A percentile compares a stretch with the other conserved stretches of the same genome.
Evolutionary conservation across 805 yeast species (phyloP).

Genomic region (Wickerhamiella sorbophila): DNA sequence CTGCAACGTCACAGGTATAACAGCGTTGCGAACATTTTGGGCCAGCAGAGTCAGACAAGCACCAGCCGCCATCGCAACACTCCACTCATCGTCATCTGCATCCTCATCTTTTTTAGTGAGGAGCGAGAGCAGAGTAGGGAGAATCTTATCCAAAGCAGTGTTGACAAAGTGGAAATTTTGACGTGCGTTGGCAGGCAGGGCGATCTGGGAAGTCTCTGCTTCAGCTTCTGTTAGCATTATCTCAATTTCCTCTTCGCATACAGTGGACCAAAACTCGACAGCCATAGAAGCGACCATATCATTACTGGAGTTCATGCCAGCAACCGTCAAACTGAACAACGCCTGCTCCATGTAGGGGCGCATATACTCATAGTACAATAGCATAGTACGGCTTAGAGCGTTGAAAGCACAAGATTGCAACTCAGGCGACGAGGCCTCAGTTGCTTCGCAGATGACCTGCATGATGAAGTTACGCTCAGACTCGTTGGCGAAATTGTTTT

Average conservation of each 20-base stretch:
- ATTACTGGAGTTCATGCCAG: slow-evolving; percentile 76
- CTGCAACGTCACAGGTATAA: slow-evolving; percentile 68
- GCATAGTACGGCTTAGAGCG: slow-evolving; percentile 84
- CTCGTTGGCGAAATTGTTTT: slow-evolving; percentile 75
- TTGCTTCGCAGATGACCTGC: slow-evolving; percentile 98
- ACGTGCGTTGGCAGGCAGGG: slow-evolving; percentile 28
- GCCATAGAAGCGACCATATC: slow-evolving; percentile 95
- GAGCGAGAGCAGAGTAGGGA: slow-evolving; percentile 70
- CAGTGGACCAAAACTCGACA: slow-evolving; percentile 97
- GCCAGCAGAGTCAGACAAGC: slow-evolving; percentile 92
- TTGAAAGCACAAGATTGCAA: slow-evolving; percentile 93
- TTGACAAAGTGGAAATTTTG: slow-evolving; percentile 68
- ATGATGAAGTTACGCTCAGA: slow-evolving; percentile 93
- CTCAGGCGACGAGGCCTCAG: slow-evolving; percentile 73
- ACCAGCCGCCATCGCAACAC: slow-evolving; percentile 97
- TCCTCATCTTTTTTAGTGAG: slow-evolving; percentile 84
- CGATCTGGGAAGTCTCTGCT: slow-evolving; percentile 10
- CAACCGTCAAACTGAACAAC: slow-evolving; percentile 70
- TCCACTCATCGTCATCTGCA: slow-evolving; percentile 89
- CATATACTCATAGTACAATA: slow-evolving; percentile 79
- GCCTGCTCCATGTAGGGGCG: slow-evolving; percentile 96
- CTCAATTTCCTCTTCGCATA: slow-evolving; percentile 94
- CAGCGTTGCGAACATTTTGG: slow-evolving; percentile 72
- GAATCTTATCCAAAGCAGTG: slow-evolving; percentile 67
- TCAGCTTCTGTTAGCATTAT: slow-evolving; percentile 47